Evolutionary conservation across 1,284 basidiomycete genomes (phyloP).

Genomic region (Boletellus deceptivus): DNA sequence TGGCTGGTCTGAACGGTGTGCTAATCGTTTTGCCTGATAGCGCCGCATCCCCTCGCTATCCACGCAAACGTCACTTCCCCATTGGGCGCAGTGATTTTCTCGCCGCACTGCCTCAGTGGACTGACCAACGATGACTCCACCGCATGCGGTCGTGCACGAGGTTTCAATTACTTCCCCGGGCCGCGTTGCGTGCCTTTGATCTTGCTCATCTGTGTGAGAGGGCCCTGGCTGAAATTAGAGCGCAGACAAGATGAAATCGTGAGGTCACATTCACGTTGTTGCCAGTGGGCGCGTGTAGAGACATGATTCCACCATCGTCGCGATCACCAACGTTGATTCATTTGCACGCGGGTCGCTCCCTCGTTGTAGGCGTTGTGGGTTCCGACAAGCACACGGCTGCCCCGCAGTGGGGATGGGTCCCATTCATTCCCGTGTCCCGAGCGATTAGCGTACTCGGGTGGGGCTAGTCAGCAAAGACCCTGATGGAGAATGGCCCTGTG

Average conservation of each 20-base stretch:
- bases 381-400: background rate
- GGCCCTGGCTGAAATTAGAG: no score
- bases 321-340: no score
- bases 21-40: slow-evolving; percentile 3
- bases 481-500: slow-evolving; percentile 5
- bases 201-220: background rate
- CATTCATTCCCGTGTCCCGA: slow-evolving; percentile 18
- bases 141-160: slow-evolving; percentile 23
- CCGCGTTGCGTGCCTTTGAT: slow-evolving; percentile 17
- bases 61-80: slow-evolving; percentile 15
- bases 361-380: no score
- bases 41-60: slow-evolving; percentile 9
- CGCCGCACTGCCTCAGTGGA: slow-evolving; percentile 16
- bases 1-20: background rate
- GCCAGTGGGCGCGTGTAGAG: no score
- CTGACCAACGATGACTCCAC: background rate
- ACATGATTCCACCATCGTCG: no score
- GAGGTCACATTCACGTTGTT: no score
- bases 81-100: slow-evolving; percentile 22
- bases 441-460: slow-evolving; percentile 4
- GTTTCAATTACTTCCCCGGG: slow-evolving; percentile 20
- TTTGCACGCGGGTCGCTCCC: no score
- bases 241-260: no score
- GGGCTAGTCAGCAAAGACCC: no score
- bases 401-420: slow-evolving; percentile 7